phyloP scores from a whole-genome alignment of 768 basidiomycete species.

The Pholiota microspora region DNA sequence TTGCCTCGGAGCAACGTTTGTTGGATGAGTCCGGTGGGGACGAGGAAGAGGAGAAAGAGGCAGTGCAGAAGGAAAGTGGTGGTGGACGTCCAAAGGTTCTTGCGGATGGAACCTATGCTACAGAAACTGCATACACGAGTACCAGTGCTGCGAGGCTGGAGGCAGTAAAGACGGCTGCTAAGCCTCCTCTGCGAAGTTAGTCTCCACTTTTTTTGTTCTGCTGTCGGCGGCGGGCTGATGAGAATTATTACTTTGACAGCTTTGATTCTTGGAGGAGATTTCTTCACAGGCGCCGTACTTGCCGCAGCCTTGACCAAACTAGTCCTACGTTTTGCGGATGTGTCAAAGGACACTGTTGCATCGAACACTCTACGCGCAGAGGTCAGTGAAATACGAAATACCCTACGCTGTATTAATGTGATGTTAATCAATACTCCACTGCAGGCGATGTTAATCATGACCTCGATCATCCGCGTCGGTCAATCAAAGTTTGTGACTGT shows the following conservation, averaged over 20 bases:
- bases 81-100: slow-evolving; percentile 72
- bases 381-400: slow-evolving; percentile 35
- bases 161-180: slow-evolving; percentile 80
- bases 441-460: slow-evolving; percentile 97
- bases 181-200: slow-evolving; percentile 85
- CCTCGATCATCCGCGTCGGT: slow-evolving; percentile 93
- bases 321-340: slow-evolving; percentile 73
- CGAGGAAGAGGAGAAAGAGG: slow-evolving; percentile 45
- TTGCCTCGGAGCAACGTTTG: slow-evolving; percentile 84
- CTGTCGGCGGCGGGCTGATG: not conserved
- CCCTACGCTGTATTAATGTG: not conserved
- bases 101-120: slow-evolving; percentile 97
- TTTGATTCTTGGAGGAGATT: slow-evolving; percentile 91
- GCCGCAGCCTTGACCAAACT: slow-evolving; percentile 89
- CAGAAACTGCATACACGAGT: slow-evolving; percentile 85
- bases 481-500: slow-evolving; percentile 93
- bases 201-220: slow-evolving; percentile 6
- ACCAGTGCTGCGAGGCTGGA: slow-evolving; percentile 65
- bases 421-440: not conserved
- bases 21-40: slow-evolving; percentile 68
- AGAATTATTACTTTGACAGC: slow-evolving; percentile 37
- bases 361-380: slow-evolving; percentile 84
- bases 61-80: slow-evolving; percentile 33
- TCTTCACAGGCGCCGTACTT: slow-evolving; percentile 94
- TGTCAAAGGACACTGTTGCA: slow-evolving; percentile 39